Evolutionary conservation across 2,329 filamentous ascomycete genomes (phyloP).

Genomic region (Ceratocystis destructans): DNA sequence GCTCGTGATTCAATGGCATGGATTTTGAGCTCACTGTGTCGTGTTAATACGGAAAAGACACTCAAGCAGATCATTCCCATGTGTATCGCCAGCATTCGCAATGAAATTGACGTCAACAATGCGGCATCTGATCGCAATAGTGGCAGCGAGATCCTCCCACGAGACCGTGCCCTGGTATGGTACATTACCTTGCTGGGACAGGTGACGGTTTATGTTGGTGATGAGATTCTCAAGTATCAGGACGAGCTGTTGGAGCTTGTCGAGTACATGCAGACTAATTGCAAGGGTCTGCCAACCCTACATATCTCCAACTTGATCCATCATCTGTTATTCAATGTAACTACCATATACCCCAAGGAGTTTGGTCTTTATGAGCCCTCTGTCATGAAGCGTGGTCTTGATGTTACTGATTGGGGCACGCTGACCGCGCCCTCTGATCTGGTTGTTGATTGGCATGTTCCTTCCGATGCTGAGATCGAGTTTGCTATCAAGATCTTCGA

Average conservation of each 20-base stretch:
- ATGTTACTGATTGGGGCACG: conserved; percentile 72
- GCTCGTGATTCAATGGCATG: conserved; percentile 96
- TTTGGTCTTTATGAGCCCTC: conserved; percentile 76
- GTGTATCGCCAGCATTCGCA: conserved; percentile 79
- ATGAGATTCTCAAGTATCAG: conserved; percentile 78
- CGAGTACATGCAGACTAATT: conserved; percentile 91
- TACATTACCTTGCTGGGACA: conserved; percentile 94
- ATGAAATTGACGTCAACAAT: conserved; percentile 92
- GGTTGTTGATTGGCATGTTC: conserved; percentile 83
- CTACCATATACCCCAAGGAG: conserved; percentile 85
- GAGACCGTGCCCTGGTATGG: conserved; percentile 90
- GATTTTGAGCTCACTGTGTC: conserved; percentile 92
- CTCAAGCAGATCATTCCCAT: conserved; percentile 83
- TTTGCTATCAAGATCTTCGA: conserved; percentile 86
- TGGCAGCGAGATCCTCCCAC: conserved; percentile 80
- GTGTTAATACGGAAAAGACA: conserved; percentile 87
- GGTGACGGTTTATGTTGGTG: conserved; percentile 92
- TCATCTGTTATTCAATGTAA: conserved; percentile 85
- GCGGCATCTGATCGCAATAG: conserved; percentile 90
- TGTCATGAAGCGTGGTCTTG: conserved; percentile 55
- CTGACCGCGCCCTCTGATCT: conserved; percentile 60
- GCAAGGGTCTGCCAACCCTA: conserved; percentile 82
- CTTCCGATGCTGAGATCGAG: conserved; percentile 62
- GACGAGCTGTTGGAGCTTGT: conserved; percentile 82
- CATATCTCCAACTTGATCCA: conserved; percentile 97